These are phyloP conservation scores for Fusarium continuum DNA, from an alignment of 2,329 filamentous ascomycete species.

Conservation along the genomic window DNA sequence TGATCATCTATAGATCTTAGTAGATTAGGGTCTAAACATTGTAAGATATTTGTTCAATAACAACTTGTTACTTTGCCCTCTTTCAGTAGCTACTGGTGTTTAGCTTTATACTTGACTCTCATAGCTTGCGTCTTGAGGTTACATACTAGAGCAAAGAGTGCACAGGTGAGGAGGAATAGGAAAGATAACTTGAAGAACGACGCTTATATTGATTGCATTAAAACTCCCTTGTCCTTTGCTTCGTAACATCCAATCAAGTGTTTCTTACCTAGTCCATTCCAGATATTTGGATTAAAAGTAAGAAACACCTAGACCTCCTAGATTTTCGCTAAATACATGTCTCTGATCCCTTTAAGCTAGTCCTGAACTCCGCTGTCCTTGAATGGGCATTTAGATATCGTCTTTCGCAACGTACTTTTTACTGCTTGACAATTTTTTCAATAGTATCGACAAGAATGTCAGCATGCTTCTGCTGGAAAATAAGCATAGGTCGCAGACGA, in stretches of 20 bases:
- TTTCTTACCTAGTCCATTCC: neutral
- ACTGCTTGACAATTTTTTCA: constrained; percentile 73
- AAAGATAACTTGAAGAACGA: neutral
- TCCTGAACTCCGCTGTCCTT: constrained; percentile 19
- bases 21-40: neutral
- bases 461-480: constrained; percentile 91
- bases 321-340: constrained; percentile 12
- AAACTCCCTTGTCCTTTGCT: constrained; percentile 5
- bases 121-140: neutral
- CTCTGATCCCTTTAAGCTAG: constrained; percentile 3
- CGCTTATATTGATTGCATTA: constrained; percentile 5
- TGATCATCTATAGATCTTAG: neutral
- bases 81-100: neutral
- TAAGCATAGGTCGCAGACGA: constrained; percentile 85
- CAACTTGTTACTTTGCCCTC: too few relatives aligned
- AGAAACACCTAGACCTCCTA: neutral
- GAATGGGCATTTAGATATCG: constrained; percentile 3
- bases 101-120: too few relatives aligned
- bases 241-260: neutral
- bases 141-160: neutral
- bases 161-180: neutral
- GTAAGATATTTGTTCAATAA: neutral
- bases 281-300: neutral
- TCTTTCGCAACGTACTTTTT: constrained; percentile 24
- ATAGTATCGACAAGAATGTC: constrained; percentile 82